Evolutionary conservation across 2,329 filamentous ascomycete species (phyloP), one percentile per base, ranked within the genome.

Genomic region (Aspergillus sp.): DNA sequence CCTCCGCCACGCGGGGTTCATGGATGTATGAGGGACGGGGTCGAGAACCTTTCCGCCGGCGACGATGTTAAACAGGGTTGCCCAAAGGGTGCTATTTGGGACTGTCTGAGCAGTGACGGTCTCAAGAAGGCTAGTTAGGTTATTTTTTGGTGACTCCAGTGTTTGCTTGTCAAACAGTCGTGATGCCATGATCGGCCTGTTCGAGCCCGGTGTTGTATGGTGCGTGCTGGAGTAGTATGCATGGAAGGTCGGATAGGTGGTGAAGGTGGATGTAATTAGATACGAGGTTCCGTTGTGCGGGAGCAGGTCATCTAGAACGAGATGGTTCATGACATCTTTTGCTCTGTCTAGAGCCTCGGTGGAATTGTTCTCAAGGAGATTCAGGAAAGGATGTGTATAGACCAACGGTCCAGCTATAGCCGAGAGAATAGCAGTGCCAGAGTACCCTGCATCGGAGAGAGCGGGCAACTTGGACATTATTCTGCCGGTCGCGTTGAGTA

Each of bases 1-100:
- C 17, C 42, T 53, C 1, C 62, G 48, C 64, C 62, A 64, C 3
- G 57, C 60, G 10, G 64, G 59, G 8, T 64, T 60, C 17, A 66
- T 58, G 8, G 59, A 57, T 1, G 64, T 62, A 53, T 62, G 41
- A 23, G 60, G 55, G 5, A 25, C 39, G 2, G 47, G 17, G 4
- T 60, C 11, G 27, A 64, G 53, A 27, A 64, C 59, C 49, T 64
- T 60, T 2, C 64, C 64, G 10, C 63, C 61, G 1, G 38, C 57
- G 27, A 63, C 55, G 21, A 66, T 30, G 25, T 56, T 44, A 8
- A 66, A 50, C 42, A 61, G 13, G 13, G 19, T 38, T 13, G 54
- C 39, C 39, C 39, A 25, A 8, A 49, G n/a, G 21, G 36, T 58
- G 7, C 25, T 44, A 5, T 15, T 41, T 1, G 7, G 7, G 21